These are phyloP conservation scores for Trichoderma asperelloides DNA, from an alignment of 495 filamentous ascomycete genomes.

Conservation along the genomic window DNA sequence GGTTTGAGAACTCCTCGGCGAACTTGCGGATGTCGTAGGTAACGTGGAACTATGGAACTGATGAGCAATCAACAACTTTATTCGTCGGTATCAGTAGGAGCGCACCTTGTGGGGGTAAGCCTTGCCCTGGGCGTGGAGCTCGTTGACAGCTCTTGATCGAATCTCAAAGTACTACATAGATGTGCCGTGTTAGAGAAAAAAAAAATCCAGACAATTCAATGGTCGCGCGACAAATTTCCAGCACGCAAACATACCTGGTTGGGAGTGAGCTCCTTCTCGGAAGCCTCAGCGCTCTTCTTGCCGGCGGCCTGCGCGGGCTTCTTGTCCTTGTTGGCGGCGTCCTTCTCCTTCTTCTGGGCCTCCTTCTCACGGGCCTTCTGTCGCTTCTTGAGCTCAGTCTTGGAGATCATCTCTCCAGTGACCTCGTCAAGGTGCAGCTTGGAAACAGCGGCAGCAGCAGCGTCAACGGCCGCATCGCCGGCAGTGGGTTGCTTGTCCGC, in stretches of 20 bases:
- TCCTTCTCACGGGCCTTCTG: constrained; percentile 85
- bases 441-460: constrained; percentile 48
- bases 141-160: constrained; percentile 73
- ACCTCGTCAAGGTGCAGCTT: constrained; percentile 77
- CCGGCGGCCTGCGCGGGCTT: constrained; percentile 46
- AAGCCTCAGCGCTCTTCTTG: constrained; percentile 39
- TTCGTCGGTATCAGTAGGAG: not conserved
- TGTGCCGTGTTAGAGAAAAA: not conserved
- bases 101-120: constrained; percentile 86
- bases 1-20: constrained; percentile 58
- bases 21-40: constrained; percentile 71
- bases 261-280: constrained; percentile 60
- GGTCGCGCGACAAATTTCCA: constrained; percentile 10
- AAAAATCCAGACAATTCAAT: too few species aligned
- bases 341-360: constrained; percentile 79
- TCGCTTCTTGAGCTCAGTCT: constrained; percentile 90
- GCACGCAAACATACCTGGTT: constrained; percentile 40
- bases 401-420: constrained; percentile 76
- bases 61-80: not conserved
- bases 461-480: constrained; percentile 25
- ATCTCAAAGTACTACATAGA: constrained; percentile 76
- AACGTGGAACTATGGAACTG: constrained; percentile 56
- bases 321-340: constrained; percentile 61
- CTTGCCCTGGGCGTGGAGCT: constrained; percentile 72
- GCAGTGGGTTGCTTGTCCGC: constrained; percentile 19